phyloP scores from a whole-genome alignment of 768 basidiomycete genomes.

The Fistulinella prunicolor region DNA sequence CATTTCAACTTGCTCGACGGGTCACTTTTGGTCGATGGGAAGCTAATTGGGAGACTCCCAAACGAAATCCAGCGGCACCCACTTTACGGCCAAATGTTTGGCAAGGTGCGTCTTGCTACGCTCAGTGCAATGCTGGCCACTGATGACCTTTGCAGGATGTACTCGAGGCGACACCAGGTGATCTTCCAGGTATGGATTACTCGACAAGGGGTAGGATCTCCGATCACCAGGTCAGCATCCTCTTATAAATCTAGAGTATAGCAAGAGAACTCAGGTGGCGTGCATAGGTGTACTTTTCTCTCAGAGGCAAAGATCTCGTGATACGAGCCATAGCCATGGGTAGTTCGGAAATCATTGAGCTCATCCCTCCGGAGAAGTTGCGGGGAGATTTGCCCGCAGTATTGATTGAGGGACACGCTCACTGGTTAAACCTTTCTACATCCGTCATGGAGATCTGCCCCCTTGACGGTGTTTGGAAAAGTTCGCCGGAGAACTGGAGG shows the following conservation, averaged over 20 bases:
- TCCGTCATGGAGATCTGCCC: slow-evolving; percentile 20
- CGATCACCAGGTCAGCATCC: background rate
- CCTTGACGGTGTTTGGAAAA: slow-evolving; percentile 11
- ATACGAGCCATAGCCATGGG: background rate
- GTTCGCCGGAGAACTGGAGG: slow-evolving; percentile 16
- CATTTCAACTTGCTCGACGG: background rate
- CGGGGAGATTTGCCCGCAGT: slow-evolving; percentile 16
- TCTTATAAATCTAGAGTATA: background rate
- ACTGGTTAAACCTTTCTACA: slow-evolving; percentile 20
- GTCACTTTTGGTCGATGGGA: background rate
- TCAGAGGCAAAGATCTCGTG: background rate
- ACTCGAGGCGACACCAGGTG: background rate
- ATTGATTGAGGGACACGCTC: slow-evolving; percentile 18
- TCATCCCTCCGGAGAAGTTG: slow-evolving; percentile 16
- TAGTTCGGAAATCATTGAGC: slow-evolving; percentile 1
- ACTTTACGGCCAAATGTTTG: background rate
- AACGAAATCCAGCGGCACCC: background rate
- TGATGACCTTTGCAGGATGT: background rate
- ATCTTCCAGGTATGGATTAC: background rate
- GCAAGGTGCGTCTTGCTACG: background rate
- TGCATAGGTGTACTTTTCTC: background rate
- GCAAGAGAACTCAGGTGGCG: background rate
- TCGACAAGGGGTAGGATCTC: background rate
- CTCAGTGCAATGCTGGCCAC: background rate
- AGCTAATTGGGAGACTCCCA: background rate